Evolutionary conservation across 129 eudicot species (phyloP), one percentile per base, ranked within the genome.

Genomic region (Daucus carota): DNA sequence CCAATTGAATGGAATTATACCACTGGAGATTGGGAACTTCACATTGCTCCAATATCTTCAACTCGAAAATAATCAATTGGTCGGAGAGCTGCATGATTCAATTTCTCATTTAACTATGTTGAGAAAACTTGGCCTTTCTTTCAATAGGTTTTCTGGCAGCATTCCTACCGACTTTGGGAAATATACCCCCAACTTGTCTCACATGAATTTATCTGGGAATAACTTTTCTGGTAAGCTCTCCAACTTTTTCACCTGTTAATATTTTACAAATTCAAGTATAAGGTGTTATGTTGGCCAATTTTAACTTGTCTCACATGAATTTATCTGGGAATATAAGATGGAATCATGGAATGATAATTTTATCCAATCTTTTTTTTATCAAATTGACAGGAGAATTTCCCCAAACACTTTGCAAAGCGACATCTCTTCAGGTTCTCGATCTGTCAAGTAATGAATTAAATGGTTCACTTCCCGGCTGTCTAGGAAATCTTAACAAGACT

Each of bases 151-250:
- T 7, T 78, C 84, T 1, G 94, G 97, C 43, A 41, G 52, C 6
- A 66, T 91, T 45, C 92, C 90, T 2, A 78, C 5, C 38, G 87
- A 82, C 6, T 76, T 90, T 40, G 96, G 96, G 8, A 88, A 83
- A 60, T 87, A 80, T 76, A 89, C 73, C 52, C 85, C 63, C n/a
- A 0, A 17, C 0, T 72, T 92, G 42, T 15, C 79, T 45, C 83
- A 73, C 77, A 89, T 89, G 34, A 84, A 89, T 84, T 86, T 92
- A 54, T 75, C 96, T n/a, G 78, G 83, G 78, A 92, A 92, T 74
- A 92, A 86, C 81, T 93, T 90, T 59, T 82, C 87, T 1, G 91
- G 87, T 48, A 48, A 22, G 78, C 75, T 40, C 52, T 84, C 22
- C 91, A 86, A 29, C 84, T 84, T 76, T 86, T 91, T 50, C 71